Percentiles rank a stretch among this genome's conserved stretches.
phyloP scores from a whole-genome alignment of 108 stramenopile genomes.

The Aurantiochytrium sp. region DNA sequence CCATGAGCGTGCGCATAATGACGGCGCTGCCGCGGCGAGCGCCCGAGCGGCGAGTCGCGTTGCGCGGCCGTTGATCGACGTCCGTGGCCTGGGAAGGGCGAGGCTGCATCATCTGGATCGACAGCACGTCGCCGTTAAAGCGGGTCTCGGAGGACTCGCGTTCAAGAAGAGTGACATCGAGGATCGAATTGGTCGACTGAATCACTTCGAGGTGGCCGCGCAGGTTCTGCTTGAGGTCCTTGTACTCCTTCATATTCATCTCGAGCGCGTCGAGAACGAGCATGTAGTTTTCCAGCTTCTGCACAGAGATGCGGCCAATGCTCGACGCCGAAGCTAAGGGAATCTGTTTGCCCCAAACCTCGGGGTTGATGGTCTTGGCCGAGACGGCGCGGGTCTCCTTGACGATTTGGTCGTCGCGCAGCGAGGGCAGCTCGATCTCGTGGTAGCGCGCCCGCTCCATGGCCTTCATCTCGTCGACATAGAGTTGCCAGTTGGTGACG shows the following conservation, averaged over 20 bases:
- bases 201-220: background rate
- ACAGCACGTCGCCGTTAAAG: background rate
- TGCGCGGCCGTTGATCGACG: too few relatives aligned
- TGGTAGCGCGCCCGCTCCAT: constrained; percentile 12
- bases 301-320: constrained; percentile 22
- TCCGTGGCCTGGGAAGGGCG: too few relatives aligned
- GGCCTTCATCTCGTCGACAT: background rate
- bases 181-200: background rate
- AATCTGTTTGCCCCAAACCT: constrained; percentile 4
- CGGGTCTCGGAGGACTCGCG: background rate
- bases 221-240: background rate
- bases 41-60: too few relatives aligned
- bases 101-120: background rate
- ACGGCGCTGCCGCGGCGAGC: too few relatives aligned
- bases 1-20: too few relatives aligned
- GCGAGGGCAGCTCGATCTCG: background rate
- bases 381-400: background rate
- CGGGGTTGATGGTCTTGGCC: background rate
- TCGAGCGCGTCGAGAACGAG: constrained; percentile 13
- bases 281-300: constrained; percentile 22
- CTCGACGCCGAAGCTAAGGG: background rate
- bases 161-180: background rate
- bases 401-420: background rate
- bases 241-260: background rate
- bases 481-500: constrained; percentile 1